phyloP scores from a whole-genome alignment of 2,329 filamentous ascomycete genomes.

The Cryoendolithus antarcticus region DNA sequence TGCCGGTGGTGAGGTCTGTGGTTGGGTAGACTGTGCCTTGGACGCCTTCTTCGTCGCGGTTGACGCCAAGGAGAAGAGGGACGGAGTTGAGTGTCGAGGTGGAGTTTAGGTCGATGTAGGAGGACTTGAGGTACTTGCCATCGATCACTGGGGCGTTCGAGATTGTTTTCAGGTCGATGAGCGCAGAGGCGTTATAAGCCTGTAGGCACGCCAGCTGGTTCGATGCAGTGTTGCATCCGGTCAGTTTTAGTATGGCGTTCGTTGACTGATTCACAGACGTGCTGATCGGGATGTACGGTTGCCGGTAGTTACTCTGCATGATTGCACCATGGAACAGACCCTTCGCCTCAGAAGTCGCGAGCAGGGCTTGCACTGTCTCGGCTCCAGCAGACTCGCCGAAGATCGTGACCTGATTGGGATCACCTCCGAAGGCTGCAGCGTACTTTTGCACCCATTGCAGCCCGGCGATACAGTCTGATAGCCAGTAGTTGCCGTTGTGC shows the following conservation, averaged over 20 bases:
- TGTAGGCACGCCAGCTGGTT: conserved; percentile 14
- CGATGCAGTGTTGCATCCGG: conserved; percentile 10
- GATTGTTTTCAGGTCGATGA: no score
- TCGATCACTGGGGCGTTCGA: no score
- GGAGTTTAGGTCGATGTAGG: conserved; percentile 2
- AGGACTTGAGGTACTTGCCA: no score
- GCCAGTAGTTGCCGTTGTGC: conserved; percentile 36
- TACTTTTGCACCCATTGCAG: conserved; percentile 22
- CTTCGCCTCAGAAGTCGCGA: conserved; percentile 30
- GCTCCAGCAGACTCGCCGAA: conserved; percentile 32
- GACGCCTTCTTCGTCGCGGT: conserved; percentile 27
- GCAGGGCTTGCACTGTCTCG: conserved; percentile 33
- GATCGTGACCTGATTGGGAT: conserved; percentile 30
- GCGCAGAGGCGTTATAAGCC: conserved; percentile 9
- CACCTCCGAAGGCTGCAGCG: conserved; percentile 8
- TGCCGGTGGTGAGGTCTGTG: conserved; percentile 10
- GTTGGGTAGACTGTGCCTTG: conserved; percentile 18
- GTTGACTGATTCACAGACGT: conserved; percentile 7
- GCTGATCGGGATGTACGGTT: conserved; percentile 8
- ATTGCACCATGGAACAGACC: conserved; percentile 40
- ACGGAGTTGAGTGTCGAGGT: conserved; percentile 12
- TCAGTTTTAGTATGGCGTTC: conserved; percentile 11
- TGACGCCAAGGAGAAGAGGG: conserved; percentile 26
- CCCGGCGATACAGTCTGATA: conserved; percentile 38
- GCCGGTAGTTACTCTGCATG: conserved; percentile 10